Base-by-base conservation (phyloP, 1,284 basidiomycete species). In the Clitocybe nebularis region DNA sequence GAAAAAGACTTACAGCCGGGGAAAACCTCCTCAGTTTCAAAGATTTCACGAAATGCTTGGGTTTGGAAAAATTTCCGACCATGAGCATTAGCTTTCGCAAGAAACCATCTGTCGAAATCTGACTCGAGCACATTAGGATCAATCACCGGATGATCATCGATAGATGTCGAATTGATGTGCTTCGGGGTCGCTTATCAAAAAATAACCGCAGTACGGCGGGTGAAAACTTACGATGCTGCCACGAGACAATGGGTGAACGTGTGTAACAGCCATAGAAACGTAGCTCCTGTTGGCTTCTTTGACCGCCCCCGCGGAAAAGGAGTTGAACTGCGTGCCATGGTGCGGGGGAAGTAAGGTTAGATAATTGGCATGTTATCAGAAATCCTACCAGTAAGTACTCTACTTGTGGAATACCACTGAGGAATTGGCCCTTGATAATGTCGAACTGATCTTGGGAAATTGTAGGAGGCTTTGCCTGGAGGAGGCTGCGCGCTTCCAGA, bases 201-300 rank as follows among this genome's bases (percentile, higher is more conserved):
- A 26, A 16, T 3, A 8, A 11, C 13, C 16, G 34, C 11, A 20
- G 10, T 9, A 24, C 4, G 14, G 33, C 30, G n/a, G 4, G 17
- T 13, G 17, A 17, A 36, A 25, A 20, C 13, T 43, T 41, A 67
- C 66, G 24, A 64, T 60, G 22, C 52, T 60, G 28, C 66, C 66
- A 35, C 64, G 60, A 11, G 64, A 67, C 10, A 66, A 40, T 5
- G 63, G 64, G 34, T 66, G 64, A 4, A 65, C 47, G 33, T 61
- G 54, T 10, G 58, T 57, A 4, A 58, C 37, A 11, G 58, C 53
- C 45, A 64, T 52, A 4, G 59, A 61, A 19, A 62, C 48, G 34
- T 63, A 64, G 28, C 58, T 60, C 11, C 57, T 61, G 40, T 62
- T 62, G 7, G 54, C 42, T 26, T 48, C 42, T 35, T 60, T 60